Conservation (phyloP, 1,139 yeast species). For the Meyerozyma elateridarum region DNA sequence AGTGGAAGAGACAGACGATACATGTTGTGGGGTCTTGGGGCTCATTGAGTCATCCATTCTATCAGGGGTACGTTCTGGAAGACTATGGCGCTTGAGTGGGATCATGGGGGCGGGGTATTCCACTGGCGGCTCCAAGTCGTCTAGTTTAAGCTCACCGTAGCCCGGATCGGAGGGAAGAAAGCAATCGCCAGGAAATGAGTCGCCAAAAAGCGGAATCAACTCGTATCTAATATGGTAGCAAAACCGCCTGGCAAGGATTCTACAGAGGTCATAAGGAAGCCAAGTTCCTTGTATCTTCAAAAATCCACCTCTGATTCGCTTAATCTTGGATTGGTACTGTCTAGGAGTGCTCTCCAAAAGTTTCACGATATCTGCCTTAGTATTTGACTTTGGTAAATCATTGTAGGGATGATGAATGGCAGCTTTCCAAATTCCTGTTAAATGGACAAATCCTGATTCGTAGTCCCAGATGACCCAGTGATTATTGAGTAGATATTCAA, state of each 20-base stretch:
- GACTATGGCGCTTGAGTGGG: constrained; percentile 4
- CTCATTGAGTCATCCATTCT: constrained; percentile 1
- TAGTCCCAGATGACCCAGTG: constrained; percentile 87
- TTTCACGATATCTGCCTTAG: constrained; percentile 74
- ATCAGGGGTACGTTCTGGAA: neutral
- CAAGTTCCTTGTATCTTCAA: constrained; percentile 94
- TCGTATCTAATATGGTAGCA: constrained; percentile 76
- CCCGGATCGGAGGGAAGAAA: constrained; percentile 60
- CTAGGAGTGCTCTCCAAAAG: constrained; percentile 71
- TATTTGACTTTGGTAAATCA: constrained; percentile 22
- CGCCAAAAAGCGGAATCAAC: constrained; percentile 78
- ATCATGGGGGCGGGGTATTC: constrained; percentile 5
- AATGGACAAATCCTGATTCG: constrained; percentile 80
- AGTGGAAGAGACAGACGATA: neutral
- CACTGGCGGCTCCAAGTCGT: constrained; percentile 17
- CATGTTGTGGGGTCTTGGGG: too few species aligned
- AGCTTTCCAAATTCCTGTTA: constrained; percentile 87
- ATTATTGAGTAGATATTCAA: constrained; percentile 60
- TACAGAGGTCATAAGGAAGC: constrained; percentile 74
- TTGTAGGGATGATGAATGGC: constrained; percentile 23
- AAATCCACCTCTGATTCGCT: constrained; percentile 85
- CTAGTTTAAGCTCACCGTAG: constrained; percentile 57
- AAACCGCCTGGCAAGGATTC: constrained; percentile 64
- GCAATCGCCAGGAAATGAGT: constrained; percentile 66
- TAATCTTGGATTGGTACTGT: constrained; percentile 55